Evolutionary conservation across 176 grass and related monocot genomes (phyloP).

Genomic region (Zizania latifolia): DNA sequence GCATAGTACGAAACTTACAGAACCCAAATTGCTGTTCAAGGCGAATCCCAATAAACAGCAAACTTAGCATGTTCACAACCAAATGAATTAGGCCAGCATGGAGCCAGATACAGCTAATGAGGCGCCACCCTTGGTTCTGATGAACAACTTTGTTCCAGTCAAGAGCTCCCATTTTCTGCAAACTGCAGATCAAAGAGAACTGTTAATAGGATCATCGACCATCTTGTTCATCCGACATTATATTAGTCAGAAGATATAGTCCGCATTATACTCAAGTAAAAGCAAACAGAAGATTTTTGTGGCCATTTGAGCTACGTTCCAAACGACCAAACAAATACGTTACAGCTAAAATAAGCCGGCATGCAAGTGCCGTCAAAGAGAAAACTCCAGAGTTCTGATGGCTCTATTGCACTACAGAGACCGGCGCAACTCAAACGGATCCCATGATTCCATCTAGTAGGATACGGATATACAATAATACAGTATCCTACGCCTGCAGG

Average conservation of each 20-base stretch:
- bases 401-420: no score
- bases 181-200: conserved; percentile 40
- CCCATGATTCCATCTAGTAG: not conserved
- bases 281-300: not conserved
- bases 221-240: not conserved
- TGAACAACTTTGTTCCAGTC: conserved; percentile 84
- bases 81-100: conserved; percentile 90
- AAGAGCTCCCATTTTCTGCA: conserved; percentile 75
- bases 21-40: conserved; percentile 97
- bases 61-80: conserved; percentile 88
- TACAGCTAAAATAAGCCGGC: not conserved
- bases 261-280: not conserved
- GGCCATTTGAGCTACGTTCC: not conserved
- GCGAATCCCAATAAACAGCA: conserved; percentile 81
- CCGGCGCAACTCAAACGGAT: conserved; percentile 4
- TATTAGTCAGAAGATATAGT: not conserved
- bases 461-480: conserved; percentile 1
- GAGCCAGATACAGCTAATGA: conserved; percentile 69
- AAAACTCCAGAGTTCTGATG: conserved; percentile 3
- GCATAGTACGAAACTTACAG: conserved; percentile 38
- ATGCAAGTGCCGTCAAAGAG: not conserved
- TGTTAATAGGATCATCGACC: not conserved
- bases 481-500: not conserved
- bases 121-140: conserved; percentile 82
- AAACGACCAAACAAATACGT: not conserved